Evolutionary conservation across 345 rosid species (phyloP).

Genomic region (Eutrema yunnanense): DNA sequence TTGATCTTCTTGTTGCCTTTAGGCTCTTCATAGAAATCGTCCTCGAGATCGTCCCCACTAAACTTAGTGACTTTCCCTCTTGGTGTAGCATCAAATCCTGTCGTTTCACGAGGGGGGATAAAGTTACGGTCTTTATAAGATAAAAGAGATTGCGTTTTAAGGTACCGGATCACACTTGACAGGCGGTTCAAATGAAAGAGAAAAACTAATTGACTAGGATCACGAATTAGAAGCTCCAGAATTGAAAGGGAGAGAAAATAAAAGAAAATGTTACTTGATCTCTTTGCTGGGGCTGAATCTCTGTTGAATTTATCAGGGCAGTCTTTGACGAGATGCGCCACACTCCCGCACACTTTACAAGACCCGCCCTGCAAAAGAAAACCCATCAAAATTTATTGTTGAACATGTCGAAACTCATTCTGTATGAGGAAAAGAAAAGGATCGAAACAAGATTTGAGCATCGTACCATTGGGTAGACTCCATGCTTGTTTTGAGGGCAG

Average conservation of each 20-base stretch:
- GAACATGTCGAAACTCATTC: neutral
- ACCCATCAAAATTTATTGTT: neutral
- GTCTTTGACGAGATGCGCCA: conserved; percentile 89
- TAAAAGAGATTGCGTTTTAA: neutral
- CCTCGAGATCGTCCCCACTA: conserved; percentile 90
- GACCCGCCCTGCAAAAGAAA: conserved; percentile 63
- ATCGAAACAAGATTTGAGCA: neutral
- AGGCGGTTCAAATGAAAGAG: neutral
- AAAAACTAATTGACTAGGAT: conserved; percentile 6
- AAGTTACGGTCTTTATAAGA: neutral
- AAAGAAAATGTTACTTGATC: conserved; percentile 33
- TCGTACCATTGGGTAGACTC: conserved; percentile 91
- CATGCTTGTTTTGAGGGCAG: conserved; percentile 75
- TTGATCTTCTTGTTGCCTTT: conserved; percentile 28
- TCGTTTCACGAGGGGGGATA: conserved; percentile 29
- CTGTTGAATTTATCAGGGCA: conserved; percentile 67
- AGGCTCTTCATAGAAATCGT: conserved; percentile 53
- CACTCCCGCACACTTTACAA: conserved; percentile 89
- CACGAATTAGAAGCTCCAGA: neutral
- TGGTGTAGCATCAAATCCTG: conserved; percentile 33
- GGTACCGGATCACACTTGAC: neutral
- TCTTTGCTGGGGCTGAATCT: conserved; percentile 18
- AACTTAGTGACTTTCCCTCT: conserved; percentile 56
- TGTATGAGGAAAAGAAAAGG: neutral
- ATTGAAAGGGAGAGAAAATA: neutral